phyloP scores from a whole-genome alignment of 1,139 yeast genomes.

The Geotrichum candidum region DNA sequence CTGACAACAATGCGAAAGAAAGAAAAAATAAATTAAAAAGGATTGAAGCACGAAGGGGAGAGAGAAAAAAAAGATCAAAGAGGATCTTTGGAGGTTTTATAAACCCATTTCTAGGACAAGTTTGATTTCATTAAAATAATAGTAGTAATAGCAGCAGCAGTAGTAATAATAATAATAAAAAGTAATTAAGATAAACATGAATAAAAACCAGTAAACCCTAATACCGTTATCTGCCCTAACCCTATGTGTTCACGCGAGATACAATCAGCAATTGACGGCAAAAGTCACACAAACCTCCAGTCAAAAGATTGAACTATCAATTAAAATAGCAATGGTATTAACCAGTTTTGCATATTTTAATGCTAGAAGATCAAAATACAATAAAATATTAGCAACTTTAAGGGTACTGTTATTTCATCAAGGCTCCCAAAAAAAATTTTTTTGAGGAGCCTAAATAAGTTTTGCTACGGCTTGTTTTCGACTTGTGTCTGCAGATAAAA shows the following conservation, averaged over 20 bases:
- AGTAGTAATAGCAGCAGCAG: neutral
- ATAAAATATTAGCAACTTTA: neutral
- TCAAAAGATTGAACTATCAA: too few relatives aligned
- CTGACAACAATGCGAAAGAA: neutral
- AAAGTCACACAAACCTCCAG: neutral
- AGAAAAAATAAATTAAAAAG: neutral
- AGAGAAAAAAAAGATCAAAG: neutral
- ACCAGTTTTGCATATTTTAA: too few relatives aligned
- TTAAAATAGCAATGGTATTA: too few relatives aligned
- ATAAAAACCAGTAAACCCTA: too few relatives aligned
- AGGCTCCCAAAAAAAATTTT: neutral
- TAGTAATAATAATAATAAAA: neutral
- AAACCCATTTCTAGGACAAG: neutral
- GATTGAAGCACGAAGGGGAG: neutral
- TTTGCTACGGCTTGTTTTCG: too few relatives aligned
- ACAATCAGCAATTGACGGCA: too few relatives aligned
- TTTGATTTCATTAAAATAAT: neutral
- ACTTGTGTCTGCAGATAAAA: too few relatives aligned
- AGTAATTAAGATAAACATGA: neutral
- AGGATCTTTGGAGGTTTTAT: neutral
- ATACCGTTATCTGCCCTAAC: too few relatives aligned
- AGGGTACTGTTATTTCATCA: neutral
- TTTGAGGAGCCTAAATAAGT: too few relatives aligned
- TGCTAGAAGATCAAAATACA: too few relatives aligned
- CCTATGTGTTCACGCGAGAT: too few relatives aligned